These are phyloP conservation scores for Suhomyces tanzawaensis DNA, from an alignment of 805 yeast genomes.

Conservation along the genomic window DNA sequence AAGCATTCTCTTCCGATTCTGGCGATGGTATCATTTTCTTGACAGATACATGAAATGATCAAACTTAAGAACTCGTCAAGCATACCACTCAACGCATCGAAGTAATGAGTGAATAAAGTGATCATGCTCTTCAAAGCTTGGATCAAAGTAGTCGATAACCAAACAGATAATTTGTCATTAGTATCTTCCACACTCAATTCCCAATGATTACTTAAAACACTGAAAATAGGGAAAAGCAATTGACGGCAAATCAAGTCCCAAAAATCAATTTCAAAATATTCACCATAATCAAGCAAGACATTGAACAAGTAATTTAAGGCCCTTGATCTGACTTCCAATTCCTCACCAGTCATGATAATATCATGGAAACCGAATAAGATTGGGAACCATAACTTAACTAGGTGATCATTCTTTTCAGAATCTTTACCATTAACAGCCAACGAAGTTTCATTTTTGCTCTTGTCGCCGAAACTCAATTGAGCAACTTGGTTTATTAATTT, in stretches of 20 bases:
- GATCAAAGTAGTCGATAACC: slow-evolving; percentile 94
- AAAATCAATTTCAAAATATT: slow-evolving; percentile 64
- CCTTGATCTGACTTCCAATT: slow-evolving; percentile 87
- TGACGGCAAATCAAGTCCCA: slow-evolving; percentile 83
- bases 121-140: slow-evolving; percentile 92
- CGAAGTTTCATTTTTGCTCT: slow-evolving; percentile 6
- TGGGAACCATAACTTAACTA: slow-evolving; percentile 78
- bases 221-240: slow-evolving; percentile 86
- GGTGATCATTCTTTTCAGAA: slow-evolving; percentile 26
- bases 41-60: slow-evolving; percentile 85
- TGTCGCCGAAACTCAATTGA: slow-evolving; percentile 31
- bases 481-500: slow-evolving; percentile 61
- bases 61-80: slow-evolving; percentile 76
- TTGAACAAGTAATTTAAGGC: slow-evolving; percentile 84
- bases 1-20: slow-evolving; percentile 91
- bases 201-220: slow-evolving; percentile 73
- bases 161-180: slow-evolving; percentile 86
- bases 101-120: slow-evolving; percentile 77
- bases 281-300: slow-evolving; percentile 74
- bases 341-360: slow-evolving; percentile 89
- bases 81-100: slow-evolving; percentile 69
- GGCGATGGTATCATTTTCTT: slow-evolving; percentile 95
- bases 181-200: slow-evolving; percentile 58
- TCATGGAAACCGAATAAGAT: slow-evolving; percentile 82
- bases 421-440: slow-evolving; percentile 13